phyloP scores from a whole-genome alignment of 768 basidiomycete genomes.

The Omphalotus guepiniiformis region DNA sequence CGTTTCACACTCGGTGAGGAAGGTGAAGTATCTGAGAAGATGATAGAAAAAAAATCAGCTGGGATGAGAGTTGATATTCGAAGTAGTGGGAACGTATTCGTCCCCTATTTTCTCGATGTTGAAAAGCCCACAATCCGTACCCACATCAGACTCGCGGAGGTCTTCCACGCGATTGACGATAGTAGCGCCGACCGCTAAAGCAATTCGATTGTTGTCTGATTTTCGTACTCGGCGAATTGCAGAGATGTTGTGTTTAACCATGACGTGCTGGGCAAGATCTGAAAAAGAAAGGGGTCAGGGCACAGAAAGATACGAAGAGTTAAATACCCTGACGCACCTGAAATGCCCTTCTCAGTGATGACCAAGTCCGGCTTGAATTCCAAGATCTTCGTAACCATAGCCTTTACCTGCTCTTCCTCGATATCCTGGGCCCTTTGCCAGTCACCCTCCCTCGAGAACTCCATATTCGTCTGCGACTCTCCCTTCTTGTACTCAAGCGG shows the following conservation, averaged over 20 bases:
- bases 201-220: slow-evolving; percentile 98
- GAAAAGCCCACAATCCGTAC: slow-evolving; percentile 94
- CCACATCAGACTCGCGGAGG: slow-evolving; percentile 86
- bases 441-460: slow-evolving; percentile 90
- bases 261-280: slow-evolving; percentile 93
- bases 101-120: slow-evolving; percentile 96
- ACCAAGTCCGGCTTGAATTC: slow-evolving; percentile 95
- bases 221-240: slow-evolving; percentile 96
- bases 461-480: slow-evolving; percentile 97
- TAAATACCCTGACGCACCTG: slow-evolving; percentile 51
- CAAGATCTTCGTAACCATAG: slow-evolving; percentile 75
- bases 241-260: slow-evolving; percentile 85
- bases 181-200: slow-evolving; percentile 90
- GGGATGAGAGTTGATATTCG: slow-evolving; percentile 16
- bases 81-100: slow-evolving; percentile 49
- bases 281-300: slow-evolving; percentile 2
- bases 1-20: slow-evolving; percentile 84
- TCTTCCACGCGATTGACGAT: slow-evolving; percentile 98
- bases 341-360: slow-evolving; percentile 97
- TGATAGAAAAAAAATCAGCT: slow-evolving; percentile 1
- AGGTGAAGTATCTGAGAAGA: slow-evolving; percentile 84
- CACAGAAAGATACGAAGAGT: neutral
- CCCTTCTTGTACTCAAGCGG: slow-evolving; percentile 99
- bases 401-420: slow-evolving; percentile 96
- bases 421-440: slow-evolving; percentile 91